A percentile compares a stretch with the other conserved stretches of the same genome.
phyloP scores from a whole-genome alignment of 306 rosid species.

The Mucuna pruriens region DNA sequence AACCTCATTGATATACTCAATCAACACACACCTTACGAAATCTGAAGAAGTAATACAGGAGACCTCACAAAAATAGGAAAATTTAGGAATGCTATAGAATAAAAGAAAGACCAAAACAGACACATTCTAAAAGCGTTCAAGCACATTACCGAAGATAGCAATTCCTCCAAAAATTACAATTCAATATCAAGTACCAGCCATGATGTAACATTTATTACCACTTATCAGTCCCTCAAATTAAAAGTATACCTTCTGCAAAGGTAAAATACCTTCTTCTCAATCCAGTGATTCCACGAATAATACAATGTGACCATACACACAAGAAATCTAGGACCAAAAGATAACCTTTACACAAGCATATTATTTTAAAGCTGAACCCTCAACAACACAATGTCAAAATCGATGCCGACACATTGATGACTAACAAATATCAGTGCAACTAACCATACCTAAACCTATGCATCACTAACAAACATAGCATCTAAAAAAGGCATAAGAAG shows the following conservation, averaged over 20 bases:
- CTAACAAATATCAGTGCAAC: not conserved
- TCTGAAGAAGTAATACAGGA: not conserved
- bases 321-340: slow-evolving; percentile 13
- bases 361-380: not conserved
- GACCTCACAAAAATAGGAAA: not conserved
- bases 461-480: slow-evolving; percentile 20
- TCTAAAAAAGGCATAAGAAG: not conserved
- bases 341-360: not conserved
- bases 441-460: not conserved
- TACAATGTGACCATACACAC: slow-evolving; percentile 9
- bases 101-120: slow-evolving; percentile 24
- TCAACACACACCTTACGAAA: not conserved
- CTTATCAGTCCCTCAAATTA: slow-evolving; percentile 23
- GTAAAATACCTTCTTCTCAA: slow-evolving; percentile 26
- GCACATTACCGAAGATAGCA: slow-evolving; percentile 15
- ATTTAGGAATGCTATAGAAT: slow-evolving; percentile 8
- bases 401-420: not conserved
- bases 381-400: not conserved
- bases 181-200: slow-evolving; percentile 14
- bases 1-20: slow-evolving; percentile 20
- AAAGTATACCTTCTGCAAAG: slow-evolving; percentile 23
- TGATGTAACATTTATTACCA: not conserved
- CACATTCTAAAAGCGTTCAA: slow-evolving; percentile 19
- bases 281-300: not conserved
- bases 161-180: slow-evolving; percentile 6